Evolutionary conservation across 2,329 filamentous ascomycete species (phyloP), one percentile per base, ranked within the genome.

Genomic region (Sporothrix protearum): DNA sequence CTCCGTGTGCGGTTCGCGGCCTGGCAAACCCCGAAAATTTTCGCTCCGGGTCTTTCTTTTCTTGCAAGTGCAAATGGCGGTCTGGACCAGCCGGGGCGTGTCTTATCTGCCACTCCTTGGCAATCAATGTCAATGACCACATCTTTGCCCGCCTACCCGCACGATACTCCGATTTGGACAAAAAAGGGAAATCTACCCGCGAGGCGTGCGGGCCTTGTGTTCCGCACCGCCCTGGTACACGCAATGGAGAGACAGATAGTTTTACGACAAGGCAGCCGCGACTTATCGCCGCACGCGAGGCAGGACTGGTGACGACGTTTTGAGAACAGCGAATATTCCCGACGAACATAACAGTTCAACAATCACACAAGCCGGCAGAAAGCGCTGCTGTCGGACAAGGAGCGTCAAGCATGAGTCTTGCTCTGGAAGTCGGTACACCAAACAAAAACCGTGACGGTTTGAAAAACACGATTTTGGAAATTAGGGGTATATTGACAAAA

Each of bases 1-100:
- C 22, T 45, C 36, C n/a, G 36, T 64, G 59, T 36, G 33, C n/a
- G 59, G 59, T 36, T 63, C n/a, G n/a, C 59, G 59, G n/a, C n/a
- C 59, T 63, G 9, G 9, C 33, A 63, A 63, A 63, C 36, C 19
- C 59, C 59, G 33, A 42, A 36, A 19, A 14, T 61, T 19, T 25
- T 36, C 14, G 9, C 9, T 28, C 33, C 59, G 6, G 59, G 36
- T 7, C 22, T 30, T 64, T 22, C 5, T 42, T 53, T n/a, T 19
- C 10, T 7, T 49, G 49, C 36, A 63, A 63, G 10, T 42, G n/a
- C 36, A 64, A 63, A 45, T 64, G 39, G 59, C 59, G 59, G 36
- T 64, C 59, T 64, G 36, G 59, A 28, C 33, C 59, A 64, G 36
- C 36, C n/a, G 16, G n/a, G 14, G 19, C 42, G 14, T 47, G 42